Evolutionary conservation across 768 basidiomycete genomes (phyloP), one percentile per base, ranked within the genome.

Genomic region (Mycena sanguinolenta): DNA sequence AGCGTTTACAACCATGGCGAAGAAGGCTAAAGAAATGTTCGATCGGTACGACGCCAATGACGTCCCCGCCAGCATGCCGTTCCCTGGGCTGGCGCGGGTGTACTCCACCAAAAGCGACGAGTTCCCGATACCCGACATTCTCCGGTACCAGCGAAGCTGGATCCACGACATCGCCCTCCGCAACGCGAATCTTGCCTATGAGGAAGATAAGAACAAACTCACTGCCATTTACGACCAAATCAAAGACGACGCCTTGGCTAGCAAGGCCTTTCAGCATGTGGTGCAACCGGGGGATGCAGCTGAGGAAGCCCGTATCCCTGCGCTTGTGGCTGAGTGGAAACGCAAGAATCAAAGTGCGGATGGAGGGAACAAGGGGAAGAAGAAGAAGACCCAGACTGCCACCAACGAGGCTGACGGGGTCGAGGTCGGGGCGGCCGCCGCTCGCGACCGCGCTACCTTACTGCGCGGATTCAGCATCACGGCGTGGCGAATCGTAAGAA

Each of bases 21-120:
- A n/a, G n/a, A n/a, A n/a, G n/a, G n/a, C n/a, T n/a, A 50, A 69
- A 36, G 61, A 69, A 44, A 69, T 63, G 61, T 69, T 69, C 62
- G 32, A 63, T 25, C 12, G 38, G 4, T 69, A 69, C 44, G 46
- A 39, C 32, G 9, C 25, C 9, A 23, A 54, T 13, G 36, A 23
- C 8, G 68, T 69, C 10, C 62, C 68, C 25, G 61, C 34, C 53
- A 25, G 4, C 61, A 69, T 69, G 68, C 68, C 68, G 12, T 63
- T 69, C 46, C 68, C 68, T 19, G 54, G 32, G 16, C 21, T 63
- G 21, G 2, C 23, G 8, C 3, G 12, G 13, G 55, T 69, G 36
- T 46, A 42, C 34, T 25, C 32, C 19, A 55, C 42, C n/a, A 63
- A 63, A 39, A 36, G 21, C 34, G 16, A 50, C 2, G 62, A 58